Evolutionary conservation across 208 protist species (phyloP).

Genomic region (Crithidia thermophila): DNA sequence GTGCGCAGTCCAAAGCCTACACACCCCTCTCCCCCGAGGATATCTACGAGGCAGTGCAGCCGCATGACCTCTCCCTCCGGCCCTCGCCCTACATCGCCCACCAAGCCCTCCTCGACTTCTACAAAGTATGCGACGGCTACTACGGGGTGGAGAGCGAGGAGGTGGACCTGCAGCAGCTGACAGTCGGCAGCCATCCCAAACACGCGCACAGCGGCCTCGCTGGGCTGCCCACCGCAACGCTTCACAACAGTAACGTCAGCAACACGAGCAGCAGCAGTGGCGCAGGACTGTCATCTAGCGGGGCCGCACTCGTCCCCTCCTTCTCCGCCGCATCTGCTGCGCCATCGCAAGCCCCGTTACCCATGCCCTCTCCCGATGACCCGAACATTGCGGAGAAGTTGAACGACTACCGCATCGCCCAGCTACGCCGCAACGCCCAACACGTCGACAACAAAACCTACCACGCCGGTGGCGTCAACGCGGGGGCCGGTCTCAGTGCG

Average conservation of each 20-base stretch:
- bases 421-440: conserved; percentile 72
- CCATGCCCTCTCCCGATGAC: conserved; percentile 32
- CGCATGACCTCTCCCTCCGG: conserved; percentile 62
- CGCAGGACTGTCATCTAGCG: not conserved
- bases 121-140: conserved; percentile 62
- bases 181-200: conserved; percentile 21
- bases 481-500: not conserved
- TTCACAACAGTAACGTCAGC: no score
- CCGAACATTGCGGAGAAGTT: conserved; percentile 36
- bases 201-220: not conserved
- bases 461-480: conserved; percentile 8
- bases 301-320: not conserved
- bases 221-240: not conserved
- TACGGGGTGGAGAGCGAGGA: conserved; percentile 54
- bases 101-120: conserved; percentile 82
- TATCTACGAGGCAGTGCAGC: conserved; percentile 46
- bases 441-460: conserved; percentile 65
- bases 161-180: conserved; percentile 34
- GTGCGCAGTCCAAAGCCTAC: conserved; percentile 63
- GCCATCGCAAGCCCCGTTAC: not conserved
- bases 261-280: conserved; percentile 9
- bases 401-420: conserved; percentile 75
- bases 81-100: conserved; percentile 65
- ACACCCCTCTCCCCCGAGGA: conserved; percentile 49
- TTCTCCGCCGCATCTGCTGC: not conserved